These are phyloP conservation scores for Phytophthora macrochlamydospora DNA, from an alignment of 352 stramenopile species.

Conservation along the genomic window DNA sequence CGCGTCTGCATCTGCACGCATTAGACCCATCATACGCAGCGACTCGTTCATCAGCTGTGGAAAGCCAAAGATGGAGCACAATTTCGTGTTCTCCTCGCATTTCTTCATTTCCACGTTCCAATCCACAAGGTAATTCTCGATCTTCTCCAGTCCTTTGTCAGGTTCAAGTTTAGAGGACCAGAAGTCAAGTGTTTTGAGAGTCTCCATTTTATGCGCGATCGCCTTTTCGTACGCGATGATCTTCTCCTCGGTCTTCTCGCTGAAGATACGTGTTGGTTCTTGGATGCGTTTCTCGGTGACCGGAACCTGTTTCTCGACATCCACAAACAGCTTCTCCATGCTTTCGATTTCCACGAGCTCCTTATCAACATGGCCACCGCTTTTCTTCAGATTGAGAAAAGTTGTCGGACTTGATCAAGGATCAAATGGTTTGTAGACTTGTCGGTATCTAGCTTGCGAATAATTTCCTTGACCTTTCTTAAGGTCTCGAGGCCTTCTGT, in stretches of 20 bases:
- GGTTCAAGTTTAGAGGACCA: slow-evolving; percentile 83
- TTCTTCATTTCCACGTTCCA: slow-evolving; percentile 91
- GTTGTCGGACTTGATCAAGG: slow-evolving; percentile 77
- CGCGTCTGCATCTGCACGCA: slow-evolving; percentile 82
- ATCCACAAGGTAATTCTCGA: slow-evolving; percentile 80
- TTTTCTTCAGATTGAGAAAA: slow-evolving; percentile 87
- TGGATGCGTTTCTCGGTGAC: slow-evolving; percentile 76
- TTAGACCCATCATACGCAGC: slow-evolving; percentile 86
- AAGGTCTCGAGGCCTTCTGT: slow-evolving; percentile 79
- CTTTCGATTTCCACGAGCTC: slow-evolving; percentile 81
- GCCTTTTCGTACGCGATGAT: slow-evolving; percentile 93
- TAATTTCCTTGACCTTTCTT: slow-evolving; percentile 86
- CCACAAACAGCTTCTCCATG: slow-evolving; percentile 83
- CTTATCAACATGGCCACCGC: slow-evolving; percentile 82
- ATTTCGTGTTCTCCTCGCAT: slow-evolving; percentile 90
- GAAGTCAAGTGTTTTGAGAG: slow-evolving; percentile 83
- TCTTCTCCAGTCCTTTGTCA: slow-evolving; percentile 84
- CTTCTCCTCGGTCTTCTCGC: slow-evolving; percentile 93
- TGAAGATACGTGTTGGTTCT: slow-evolving; percentile 85
- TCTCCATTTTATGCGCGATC: slow-evolving; percentile 84
- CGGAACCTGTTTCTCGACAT: slow-evolving; percentile 83
- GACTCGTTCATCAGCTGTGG: slow-evolving; percentile 93
- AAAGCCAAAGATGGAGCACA: slow-evolving; percentile 95
- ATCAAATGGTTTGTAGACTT: slow-evolving; percentile 72
- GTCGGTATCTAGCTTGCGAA: slow-evolving; percentile 77